Conservation (phyloP, 2,329 filamentous ascomycete species). For the Akanthomyces lecanii region DNA sequence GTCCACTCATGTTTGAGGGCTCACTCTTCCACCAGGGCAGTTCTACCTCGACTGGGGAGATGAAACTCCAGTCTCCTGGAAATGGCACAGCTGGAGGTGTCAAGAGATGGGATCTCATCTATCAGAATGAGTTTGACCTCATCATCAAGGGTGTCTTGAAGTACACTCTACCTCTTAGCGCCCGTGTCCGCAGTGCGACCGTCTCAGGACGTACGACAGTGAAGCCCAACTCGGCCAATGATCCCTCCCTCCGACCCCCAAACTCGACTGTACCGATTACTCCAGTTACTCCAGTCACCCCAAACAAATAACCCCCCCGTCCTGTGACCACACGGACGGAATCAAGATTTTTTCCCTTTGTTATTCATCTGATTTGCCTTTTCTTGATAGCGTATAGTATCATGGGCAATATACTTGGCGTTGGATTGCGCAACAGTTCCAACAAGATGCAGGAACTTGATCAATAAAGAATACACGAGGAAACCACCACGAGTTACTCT, state of each 20-base stretch:
- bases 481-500: neutral
- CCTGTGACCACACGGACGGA: neutral
- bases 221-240: conserved; percentile 58
- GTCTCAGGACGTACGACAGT: conserved; percentile 58
- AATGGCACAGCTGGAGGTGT: conserved; percentile 85
- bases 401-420: conserved; percentile 15
- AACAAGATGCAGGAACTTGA: neutral
- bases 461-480: neutral
- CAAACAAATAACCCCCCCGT: conserved; percentile 19
- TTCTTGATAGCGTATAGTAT: conserved; percentile 11
- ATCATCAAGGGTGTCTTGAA: conserved; percentile 88
- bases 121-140: conserved; percentile 88
- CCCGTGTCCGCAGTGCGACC: conserved; percentile 54
- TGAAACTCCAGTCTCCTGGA: conserved; percentile 77
- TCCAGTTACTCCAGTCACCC: neutral
- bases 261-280: conserved; percentile 61
- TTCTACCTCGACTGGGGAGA: conserved; percentile 73
- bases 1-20: conserved; percentile 81
- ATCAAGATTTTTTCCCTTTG: conserved; percentile 13
- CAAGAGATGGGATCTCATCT: conserved; percentile 82
- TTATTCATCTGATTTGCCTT: conserved; percentile 8
- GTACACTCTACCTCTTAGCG: conserved; percentile 65
- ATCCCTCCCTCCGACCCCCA: conserved; percentile 57
- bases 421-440: conserved; percentile 12
- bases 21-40: conserved; percentile 75